Percentiles rank a stretch among this genome's conserved stretches.
These are phyloP conservation scores for Schizophyllum amplum DNA, from an alignment of 1,284 basidiomycete species.

Conservation along the genomic window DNA sequence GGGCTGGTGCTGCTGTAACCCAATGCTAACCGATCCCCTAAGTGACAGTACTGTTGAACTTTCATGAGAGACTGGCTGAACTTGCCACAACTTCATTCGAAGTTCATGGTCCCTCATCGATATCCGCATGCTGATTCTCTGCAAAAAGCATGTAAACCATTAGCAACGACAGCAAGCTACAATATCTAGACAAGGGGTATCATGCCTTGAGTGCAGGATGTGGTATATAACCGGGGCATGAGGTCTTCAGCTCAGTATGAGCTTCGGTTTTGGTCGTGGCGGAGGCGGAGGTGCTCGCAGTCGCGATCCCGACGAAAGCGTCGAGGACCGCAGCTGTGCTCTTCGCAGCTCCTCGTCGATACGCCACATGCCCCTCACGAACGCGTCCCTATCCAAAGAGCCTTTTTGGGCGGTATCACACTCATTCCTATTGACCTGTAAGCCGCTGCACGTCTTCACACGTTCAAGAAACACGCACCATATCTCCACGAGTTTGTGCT, in stretches of 20 bases:
- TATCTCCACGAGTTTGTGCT: conserved; percentile 45
- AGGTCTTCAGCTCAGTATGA: background rate
- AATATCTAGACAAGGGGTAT: too few relatives aligned
- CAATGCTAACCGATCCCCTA: too few relatives aligned
- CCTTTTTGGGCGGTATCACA: conserved; percentile 51
- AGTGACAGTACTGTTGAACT: too few relatives aligned
- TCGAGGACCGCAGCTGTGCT: background rate
- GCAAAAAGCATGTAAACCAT: too few relatives aligned
- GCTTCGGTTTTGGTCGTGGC: background rate
- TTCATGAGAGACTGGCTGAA: too few relatives aligned
- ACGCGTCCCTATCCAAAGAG: conserved; percentile 53
- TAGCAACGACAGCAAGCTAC: too few relatives aligned
- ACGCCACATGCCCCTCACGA: conserved; percentile 74
- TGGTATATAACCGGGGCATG: background rate
- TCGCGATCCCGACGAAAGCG: background rate
- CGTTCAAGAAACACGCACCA: conserved; percentile 37
- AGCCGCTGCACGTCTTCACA: background rate
- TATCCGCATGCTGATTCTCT: too few relatives aligned
- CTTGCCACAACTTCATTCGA: too few relatives aligned
- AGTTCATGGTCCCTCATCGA: too few relatives aligned
- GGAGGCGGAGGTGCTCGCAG: background rate
- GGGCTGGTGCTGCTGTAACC: too few relatives aligned
- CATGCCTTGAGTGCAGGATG: too few relatives aligned
- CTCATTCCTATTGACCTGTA: conserved; percentile 41
- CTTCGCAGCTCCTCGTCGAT: conserved; percentile 74